phyloP scores from a whole-genome alignment of 2,329 filamentous ascomycete species.

The Ceratocystis colombiana region DNA sequence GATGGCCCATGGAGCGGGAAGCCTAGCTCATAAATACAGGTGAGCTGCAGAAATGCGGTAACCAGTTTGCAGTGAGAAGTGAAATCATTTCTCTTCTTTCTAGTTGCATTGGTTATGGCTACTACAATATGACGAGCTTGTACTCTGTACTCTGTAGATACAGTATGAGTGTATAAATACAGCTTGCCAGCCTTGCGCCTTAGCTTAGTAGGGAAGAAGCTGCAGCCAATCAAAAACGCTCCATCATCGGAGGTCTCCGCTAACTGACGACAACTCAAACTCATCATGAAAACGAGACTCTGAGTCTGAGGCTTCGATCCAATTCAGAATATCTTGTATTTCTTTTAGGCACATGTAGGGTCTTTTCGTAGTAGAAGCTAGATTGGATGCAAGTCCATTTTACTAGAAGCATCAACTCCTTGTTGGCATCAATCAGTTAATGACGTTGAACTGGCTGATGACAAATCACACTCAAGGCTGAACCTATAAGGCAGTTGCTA shows the following conservation, averaged over 20 bases:
- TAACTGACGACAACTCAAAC: not conserved
- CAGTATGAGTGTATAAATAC: not conserved
- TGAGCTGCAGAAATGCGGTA: too few relatives aligned
- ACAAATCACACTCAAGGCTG: not conserved
- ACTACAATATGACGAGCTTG: not conserved
- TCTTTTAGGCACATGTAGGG: too few relatives aligned
- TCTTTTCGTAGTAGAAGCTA: too few relatives aligned
- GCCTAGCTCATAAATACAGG: too few relatives aligned
- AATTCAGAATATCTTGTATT: too few relatives aligned
- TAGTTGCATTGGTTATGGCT: too few relatives aligned
- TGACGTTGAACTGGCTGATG: not conserved
- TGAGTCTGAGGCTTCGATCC: too few relatives aligned
- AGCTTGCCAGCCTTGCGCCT: not conserved
- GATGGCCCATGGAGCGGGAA: not conserved
- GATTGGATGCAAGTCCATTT: too few relatives aligned
- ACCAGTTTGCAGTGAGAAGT: too few relatives aligned
- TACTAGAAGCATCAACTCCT: too few relatives aligned
- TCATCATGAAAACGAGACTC: too few relatives aligned
- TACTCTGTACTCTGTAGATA: not conserved
- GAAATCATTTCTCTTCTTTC: too few relatives aligned
- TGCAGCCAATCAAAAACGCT: constrained; percentile 52
- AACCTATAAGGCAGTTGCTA: not conserved
- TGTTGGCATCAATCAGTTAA: not conserved
- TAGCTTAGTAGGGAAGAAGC: not conserved
- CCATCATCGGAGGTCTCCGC: constrained; percentile 39